Percentiles rank a stretch among this genome's conserved stretches.
These are phyloP conservation scores for Ceratocystis colombiana DNA, from an alignment of 2,329 filamentous ascomycete species.

Conservation along the genomic window DNA sequence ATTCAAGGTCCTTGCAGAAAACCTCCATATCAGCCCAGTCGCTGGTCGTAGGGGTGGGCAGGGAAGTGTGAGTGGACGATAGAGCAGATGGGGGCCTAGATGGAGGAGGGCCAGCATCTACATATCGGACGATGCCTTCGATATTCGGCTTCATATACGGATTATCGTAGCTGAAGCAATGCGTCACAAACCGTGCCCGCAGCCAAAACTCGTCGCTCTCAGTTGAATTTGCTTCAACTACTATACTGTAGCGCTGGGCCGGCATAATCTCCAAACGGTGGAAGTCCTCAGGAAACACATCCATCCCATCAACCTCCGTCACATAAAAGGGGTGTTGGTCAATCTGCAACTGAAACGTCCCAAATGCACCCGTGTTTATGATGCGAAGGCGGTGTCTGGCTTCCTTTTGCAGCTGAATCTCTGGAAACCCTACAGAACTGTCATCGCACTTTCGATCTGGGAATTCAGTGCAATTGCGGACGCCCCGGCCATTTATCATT, in stretches of 20 bases:
- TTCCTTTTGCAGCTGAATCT: constrained; percentile 41
- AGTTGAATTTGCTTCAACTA: constrained; percentile 51
- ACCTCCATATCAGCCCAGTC: constrained; percentile 42
- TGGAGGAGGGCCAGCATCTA: not conserved
- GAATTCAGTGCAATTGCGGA: constrained; percentile 33
- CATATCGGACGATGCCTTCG: constrained; percentile 32
- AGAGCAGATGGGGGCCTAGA: not conserved
- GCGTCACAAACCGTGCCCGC: constrained; percentile 41
- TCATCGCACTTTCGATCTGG: constrained; percentile 39
- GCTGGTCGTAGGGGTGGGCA: constrained; percentile 32
- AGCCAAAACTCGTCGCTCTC: constrained; percentile 51
- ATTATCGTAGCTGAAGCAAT: constrained; percentile 34
- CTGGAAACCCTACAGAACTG: constrained; percentile 33
- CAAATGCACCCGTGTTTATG: constrained; percentile 60
- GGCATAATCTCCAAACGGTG: constrained; percentile 56
- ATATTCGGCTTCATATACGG: constrained; percentile 31
- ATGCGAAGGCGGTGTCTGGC: constrained; percentile 56
- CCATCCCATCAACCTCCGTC: constrained; percentile 61
- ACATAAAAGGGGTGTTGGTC: constrained; percentile 56
- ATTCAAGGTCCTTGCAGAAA: constrained; percentile 46
- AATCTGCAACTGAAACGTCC: constrained; percentile 60
- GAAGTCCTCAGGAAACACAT: constrained; percentile 49
- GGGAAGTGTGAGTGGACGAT: constrained; percentile 21
- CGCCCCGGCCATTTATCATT: constrained; percentile 48
- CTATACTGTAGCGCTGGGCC: constrained; percentile 59